phyloP scores from a whole-genome alignment of 805 yeast species.

The Blastobotrys mokoenaii region DNA sequence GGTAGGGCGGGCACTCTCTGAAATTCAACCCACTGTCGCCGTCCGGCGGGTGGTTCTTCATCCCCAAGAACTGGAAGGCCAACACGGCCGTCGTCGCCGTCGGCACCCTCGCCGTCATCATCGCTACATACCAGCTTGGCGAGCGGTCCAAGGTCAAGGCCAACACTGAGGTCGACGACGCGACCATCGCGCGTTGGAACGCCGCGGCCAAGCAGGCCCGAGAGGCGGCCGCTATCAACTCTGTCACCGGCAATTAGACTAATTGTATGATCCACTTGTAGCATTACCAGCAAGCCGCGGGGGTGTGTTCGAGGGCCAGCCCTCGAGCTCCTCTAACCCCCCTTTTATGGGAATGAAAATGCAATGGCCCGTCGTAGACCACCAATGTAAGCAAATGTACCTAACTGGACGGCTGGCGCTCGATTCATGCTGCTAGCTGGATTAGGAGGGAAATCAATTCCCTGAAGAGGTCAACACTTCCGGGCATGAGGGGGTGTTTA shows the following conservation, averaged over 20 bases:
- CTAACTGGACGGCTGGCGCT: neutral
- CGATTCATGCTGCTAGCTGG: neutral
- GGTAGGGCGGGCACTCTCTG: too few relatives aligned
- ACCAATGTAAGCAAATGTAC: too few relatives aligned
- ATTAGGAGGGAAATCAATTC: neutral
- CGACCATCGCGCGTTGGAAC: slow-evolving; percentile 39
- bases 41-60: slow-evolving; percentile 50
- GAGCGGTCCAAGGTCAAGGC: slow-evolving; percentile 31
- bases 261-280: neutral
- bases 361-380: too few relatives aligned
- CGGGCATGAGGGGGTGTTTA: too few relatives aligned
- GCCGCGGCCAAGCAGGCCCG: slow-evolving; percentile 36
- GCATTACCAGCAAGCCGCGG: too few relatives aligned
- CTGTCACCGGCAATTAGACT: slow-evolving; percentile 16
- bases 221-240: slow-evolving; percentile 21
- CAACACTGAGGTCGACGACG: slow-evolving; percentile 31
- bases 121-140: slow-evolving; percentile 32
- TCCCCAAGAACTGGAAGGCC: slow-evolving; percentile 41
- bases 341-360: too few relatives aligned
- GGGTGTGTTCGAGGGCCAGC: too few relatives aligned
- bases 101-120: slow-evolving; percentile 31
- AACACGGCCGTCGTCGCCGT: slow-evolving; percentile 37
- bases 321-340: too few relatives aligned
- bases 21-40: slow-evolving; percentile 22
- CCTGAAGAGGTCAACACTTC: too few relatives aligned